Conservation (phyloP, 2,329 filamentous ascomycete species). For the Trichoderma atroviride region DNA sequence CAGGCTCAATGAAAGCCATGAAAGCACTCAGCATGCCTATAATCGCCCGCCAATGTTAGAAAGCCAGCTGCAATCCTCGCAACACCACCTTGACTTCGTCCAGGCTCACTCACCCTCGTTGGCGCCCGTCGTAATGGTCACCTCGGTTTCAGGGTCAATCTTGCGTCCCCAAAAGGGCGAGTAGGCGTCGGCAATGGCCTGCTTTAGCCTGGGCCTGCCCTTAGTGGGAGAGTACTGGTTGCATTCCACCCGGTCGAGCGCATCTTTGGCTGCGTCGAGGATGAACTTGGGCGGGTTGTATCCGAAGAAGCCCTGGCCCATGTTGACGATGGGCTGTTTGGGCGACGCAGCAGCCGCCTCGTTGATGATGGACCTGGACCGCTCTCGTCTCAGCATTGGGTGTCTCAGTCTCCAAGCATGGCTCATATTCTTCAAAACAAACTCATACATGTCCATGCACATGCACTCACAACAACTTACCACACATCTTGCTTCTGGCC, state of each 20-base stretch:
- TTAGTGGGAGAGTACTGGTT: slow-evolving; percentile 98
- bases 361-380: slow-evolving; percentile 63
- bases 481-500: slow-evolving; percentile 57
- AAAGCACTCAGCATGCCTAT: slow-evolving; percentile 87
- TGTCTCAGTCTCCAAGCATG: background rate
- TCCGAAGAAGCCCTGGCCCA: slow-evolving; percentile 75
- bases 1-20: slow-evolving; percentile 94
- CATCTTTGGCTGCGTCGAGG: slow-evolving; percentile 85
- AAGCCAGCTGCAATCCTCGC: background rate
- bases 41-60: background rate
- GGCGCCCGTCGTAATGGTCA: slow-evolving; percentile 90
- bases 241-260: slow-evolving; percentile 89
- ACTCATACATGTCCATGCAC: background rate
- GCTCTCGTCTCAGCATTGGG: background rate
- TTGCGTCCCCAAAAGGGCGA: slow-evolving; percentile 82
- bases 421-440: background rate
- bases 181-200: slow-evolving; percentile 92
- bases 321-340: slow-evolving; percentile 65
- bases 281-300: slow-evolving; percentile 95
- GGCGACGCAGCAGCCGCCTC: slow-evolving; percentile 65
- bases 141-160: slow-evolving; percentile 86
- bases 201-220: slow-evolving; percentile 85
- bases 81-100: background rate
- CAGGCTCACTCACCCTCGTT: slow-evolving; percentile 61
- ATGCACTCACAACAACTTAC: slow-evolving; percentile 39